Conservation (phyloP, 2,329 filamentous ascomycete genomes). For the Incumbomyces delicatus region DNA sequence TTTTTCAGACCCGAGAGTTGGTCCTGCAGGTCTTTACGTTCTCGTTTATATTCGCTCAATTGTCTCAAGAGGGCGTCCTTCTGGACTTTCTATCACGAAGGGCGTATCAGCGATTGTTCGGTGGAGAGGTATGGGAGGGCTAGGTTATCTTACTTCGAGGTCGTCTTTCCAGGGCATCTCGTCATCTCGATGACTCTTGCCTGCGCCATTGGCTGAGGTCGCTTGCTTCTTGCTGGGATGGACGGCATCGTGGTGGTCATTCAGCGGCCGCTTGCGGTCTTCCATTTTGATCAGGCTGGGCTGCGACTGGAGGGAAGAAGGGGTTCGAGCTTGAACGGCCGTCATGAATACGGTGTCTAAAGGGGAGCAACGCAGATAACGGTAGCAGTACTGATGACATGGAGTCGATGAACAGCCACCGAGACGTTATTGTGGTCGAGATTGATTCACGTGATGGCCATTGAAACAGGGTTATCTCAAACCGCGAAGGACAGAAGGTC, state of each 20-base stretch:
- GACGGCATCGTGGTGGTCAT: constrained; percentile 69
- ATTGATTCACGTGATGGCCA: not conserved
- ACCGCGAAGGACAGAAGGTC: too few relatives aligned
- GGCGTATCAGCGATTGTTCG: constrained; percentile 5
- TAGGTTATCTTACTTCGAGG: constrained; percentile 55
- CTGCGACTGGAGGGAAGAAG: constrained; percentile 56
- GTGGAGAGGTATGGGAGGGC: not conserved
- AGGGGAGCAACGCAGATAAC: constrained; percentile 1
- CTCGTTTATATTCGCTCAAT: constrained; percentile 95
- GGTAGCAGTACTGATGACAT: constrained; percentile 4
- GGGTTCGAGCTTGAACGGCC: constrained; percentile 63
- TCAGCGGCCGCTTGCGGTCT: constrained; percentile 93
- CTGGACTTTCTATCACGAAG: constrained; percentile 59
- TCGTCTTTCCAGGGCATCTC: constrained; percentile 64
- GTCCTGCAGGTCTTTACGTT: constrained; percentile 70
- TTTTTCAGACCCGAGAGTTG: constrained; percentile 73
- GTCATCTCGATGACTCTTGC: constrained; percentile 52
- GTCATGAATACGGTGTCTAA: constrained; percentile 61
- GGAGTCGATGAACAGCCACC: constrained; percentile 1
- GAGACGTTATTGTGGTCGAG: not conserved
- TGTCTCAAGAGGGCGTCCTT: constrained; percentile 96
- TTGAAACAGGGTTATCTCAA: not conserved
- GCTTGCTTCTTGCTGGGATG: constrained; percentile 89
- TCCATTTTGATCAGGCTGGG: constrained; percentile 88
- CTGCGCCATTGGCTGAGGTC: constrained; percentile 58